phyloP scores from a whole-genome alignment of 805 yeast species.

The Teunomyces funiuensis region DNA sequence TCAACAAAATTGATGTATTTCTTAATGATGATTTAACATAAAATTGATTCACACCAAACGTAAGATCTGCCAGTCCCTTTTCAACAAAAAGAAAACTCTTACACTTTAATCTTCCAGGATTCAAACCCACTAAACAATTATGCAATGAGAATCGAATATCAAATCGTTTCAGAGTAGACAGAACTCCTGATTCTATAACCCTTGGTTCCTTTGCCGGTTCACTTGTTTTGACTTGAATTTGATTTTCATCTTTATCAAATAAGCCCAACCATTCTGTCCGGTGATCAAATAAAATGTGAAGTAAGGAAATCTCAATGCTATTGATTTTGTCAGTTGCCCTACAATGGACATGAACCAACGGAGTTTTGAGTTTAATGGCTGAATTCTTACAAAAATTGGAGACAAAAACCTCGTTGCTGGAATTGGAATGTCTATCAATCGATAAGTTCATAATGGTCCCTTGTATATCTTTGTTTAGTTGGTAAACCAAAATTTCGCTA shows the following conservation, averaged over 20 bases:
- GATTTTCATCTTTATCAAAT: conserved; percentile 26
- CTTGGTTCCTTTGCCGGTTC: not conserved
- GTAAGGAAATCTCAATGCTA: conserved; percentile 42
- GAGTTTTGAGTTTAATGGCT: conserved; percentile 11
- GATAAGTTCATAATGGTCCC: conserved; percentile 22
- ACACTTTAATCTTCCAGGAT: conserved; percentile 60
- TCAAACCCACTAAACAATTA: conserved; percentile 61
- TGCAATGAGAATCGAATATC: conserved; percentile 38
- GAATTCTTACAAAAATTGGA: conserved; percentile 20
- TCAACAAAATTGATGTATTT: conserved; percentile 50
- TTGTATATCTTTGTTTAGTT: conserved; percentile 19
- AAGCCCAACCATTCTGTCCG: conserved; percentile 57
- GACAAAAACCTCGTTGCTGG: conserved; percentile 11
- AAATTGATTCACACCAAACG: conserved; percentile 30
- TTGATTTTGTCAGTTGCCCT: conserved; percentile 28
- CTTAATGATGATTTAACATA: conserved; percentile 48
- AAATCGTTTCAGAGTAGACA: conserved; percentile 9
- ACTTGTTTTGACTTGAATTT: not conserved
- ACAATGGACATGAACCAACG: conserved; percentile 23
- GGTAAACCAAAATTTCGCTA: conserved; percentile 18
- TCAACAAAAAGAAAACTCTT: conserved; percentile 52
- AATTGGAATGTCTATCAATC: conserved; percentile 14
- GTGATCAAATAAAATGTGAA: conserved; percentile 54
- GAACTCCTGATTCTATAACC: not conserved
- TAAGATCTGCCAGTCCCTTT: conserved; percentile 54